These are phyloP conservation scores for Allomyces macrogynus DNA, from an alignment of 192 early-diverging fungal species.

Conservation along the genomic window DNA sequence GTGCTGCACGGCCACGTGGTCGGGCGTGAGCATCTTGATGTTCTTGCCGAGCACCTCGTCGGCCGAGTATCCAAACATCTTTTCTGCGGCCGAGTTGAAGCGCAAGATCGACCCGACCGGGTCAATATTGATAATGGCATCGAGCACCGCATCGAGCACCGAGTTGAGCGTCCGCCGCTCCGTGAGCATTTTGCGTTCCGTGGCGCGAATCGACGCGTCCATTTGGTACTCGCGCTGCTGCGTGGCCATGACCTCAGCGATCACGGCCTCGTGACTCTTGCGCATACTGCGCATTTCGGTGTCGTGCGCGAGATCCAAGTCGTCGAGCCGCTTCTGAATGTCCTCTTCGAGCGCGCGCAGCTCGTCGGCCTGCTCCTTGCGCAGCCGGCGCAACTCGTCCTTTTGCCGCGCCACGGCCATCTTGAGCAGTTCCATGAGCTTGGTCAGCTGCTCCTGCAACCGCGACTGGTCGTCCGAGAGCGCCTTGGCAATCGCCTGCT, in stretches of 20 bases:
- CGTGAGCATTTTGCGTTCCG: slow-evolving; percentile 13
- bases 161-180: slow-evolving; percentile 16
- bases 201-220: slow-evolving; percentile 16
- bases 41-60: slow-evolving; percentile 15
- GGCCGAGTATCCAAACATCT: slow-evolving; percentile 7
- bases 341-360: not conserved
- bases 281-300: not conserved
- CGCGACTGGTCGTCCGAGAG: not conserved
- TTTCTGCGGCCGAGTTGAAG: slow-evolving; percentile 15
- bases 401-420: not conserved
- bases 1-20: slow-evolving; percentile 7
- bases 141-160: slow-evolving; percentile 12
- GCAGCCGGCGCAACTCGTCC: not conserved
- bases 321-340: not conserved
- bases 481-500: not conserved
- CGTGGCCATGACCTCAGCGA: slow-evolving; percentile 2
- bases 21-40: slow-evolving; percentile 14
- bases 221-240: slow-evolving; percentile 20
- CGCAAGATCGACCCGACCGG: slow-evolving; percentile 9
- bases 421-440: slow-evolving; percentile 2
- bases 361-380: not conserved
- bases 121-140: slow-evolving; percentile 20
- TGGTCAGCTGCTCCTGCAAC: not conserved
- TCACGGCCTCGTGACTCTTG: slow-evolving; percentile 3
- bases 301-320: not conserved